phyloP scores from a whole-genome alignment of 805 yeast species.

The Metschnikowia bowlesiae region DNA sequence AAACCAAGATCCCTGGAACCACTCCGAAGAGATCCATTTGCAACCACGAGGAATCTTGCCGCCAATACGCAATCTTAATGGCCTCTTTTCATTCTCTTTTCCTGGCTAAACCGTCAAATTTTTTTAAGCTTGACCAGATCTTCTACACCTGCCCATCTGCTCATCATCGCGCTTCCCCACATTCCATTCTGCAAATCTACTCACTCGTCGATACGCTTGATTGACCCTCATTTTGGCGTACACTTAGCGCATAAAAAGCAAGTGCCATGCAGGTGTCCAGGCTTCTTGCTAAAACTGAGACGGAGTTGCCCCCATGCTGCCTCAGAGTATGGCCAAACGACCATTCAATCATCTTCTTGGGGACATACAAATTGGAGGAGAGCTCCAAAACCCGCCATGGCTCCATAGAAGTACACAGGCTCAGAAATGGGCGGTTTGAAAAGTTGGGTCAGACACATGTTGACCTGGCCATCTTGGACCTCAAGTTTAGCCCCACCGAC shows the following conservation, averaged over 20 bases:
- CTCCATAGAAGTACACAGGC: constrained; percentile 41
- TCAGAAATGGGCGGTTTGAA: constrained; percentile 14
- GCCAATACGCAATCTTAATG: no score
- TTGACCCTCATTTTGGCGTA: neutral
- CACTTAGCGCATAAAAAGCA: neutral
- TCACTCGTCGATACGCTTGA: no score
- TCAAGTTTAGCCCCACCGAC: constrained; percentile 62
- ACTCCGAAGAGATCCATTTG: neutral
- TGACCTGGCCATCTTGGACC: constrained; percentile 68
- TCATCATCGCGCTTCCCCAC: constrained; percentile 5
- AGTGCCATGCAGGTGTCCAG: constrained; percentile 8
- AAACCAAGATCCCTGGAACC: neutral
- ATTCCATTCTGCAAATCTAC: neutral
- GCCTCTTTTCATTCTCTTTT: no score
- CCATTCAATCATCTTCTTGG: constrained; percentile 50
- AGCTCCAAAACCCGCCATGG: constrained; percentile 62
- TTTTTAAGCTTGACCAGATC: neutral
- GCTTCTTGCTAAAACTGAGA: constrained; percentile 22
- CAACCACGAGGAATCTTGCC: no score
- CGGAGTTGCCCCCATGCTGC: constrained; percentile 81
- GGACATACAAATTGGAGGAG: constrained; percentile 72
- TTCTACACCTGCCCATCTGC: neutral
- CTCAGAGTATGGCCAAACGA: constrained; percentile 55
- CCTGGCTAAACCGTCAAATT: neutral
- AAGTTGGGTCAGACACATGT: constrained; percentile 26